A percentile compares a stretch with the other conserved stretches of the same genome.
These are phyloP conservation scores for Fusarium sp. DNA, from an alignment of 2,329 filamentous ascomycete genomes.

Conservation along the genomic window DNA sequence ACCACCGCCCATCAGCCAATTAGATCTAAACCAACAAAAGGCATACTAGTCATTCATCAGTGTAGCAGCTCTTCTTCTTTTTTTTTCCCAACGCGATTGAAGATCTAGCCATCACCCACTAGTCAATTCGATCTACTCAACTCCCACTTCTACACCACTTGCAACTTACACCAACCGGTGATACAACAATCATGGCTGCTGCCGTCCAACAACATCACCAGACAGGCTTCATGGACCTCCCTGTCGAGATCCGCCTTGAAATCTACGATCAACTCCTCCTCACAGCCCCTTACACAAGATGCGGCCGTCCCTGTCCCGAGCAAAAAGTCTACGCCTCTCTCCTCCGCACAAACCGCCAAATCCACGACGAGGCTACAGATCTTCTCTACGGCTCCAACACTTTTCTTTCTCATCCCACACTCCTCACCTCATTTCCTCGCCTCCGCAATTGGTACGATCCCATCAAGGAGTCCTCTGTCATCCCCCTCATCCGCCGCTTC, in stretches of 20 bases:
- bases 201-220: slow-evolving; percentile 29
- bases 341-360: slow-evolving; percentile 53
- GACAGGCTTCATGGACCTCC: slow-evolving; percentile 52
- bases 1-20: not conserved
- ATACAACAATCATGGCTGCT: slow-evolving; percentile 31
- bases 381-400: slow-evolving; percentile 56
- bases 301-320: slow-evolving; percentile 28
- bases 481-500: slow-evolving; percentile 51
- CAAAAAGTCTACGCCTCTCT: slow-evolving; percentile 50
- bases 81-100: not conserved
- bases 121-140: slow-evolving; percentile 8
- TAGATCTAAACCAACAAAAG: slow-evolving; percentile 10
- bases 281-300: slow-evolving; percentile 46
- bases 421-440: slow-evolving; percentile 54
- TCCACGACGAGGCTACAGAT: slow-evolving; percentile 52
- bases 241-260: slow-evolving; percentile 57
- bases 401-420: slow-evolving; percentile 54
- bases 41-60: slow-evolving; percentile 6
- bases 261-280: slow-evolving; percentile 56
- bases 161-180: slow-evolving; percentile 1
- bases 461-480: slow-evolving; percentile 43
- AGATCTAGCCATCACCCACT: slow-evolving; percentile 5
- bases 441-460: slow-evolving; percentile 48
- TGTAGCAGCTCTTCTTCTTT: not conserved
- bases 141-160: slow-evolving; percentile 5